phyloP scores from a whole-genome alignment of 805 yeast species.

The Starmerella etchellsii region DNA sequence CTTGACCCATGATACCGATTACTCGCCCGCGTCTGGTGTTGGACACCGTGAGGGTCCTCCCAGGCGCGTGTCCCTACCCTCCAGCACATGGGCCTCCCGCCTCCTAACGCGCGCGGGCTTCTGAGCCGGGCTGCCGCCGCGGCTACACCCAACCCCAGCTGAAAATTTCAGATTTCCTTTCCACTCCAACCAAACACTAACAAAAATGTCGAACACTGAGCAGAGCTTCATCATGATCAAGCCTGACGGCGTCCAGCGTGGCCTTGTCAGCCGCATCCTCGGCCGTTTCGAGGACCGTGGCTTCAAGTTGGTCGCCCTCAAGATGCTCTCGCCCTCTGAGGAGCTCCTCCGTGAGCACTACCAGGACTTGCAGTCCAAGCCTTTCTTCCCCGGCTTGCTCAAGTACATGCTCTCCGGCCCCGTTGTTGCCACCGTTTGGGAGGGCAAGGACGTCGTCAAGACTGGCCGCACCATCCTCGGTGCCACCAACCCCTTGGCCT shows the following conservation, averaged over 20 bases:
- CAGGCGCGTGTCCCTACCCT: no score
- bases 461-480: conserved; percentile 96
- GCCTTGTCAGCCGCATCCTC: conserved; percentile 77
- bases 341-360: conserved; percentile 82
- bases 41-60: no score
- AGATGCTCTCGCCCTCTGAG: conserved; percentile 81
- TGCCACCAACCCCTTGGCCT: conserved; percentile 95
- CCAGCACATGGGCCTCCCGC: no score
- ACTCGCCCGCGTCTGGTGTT: no score
- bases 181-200: background rate
- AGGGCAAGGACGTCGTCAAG: conserved; percentile 98
- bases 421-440: conserved; percentile 98
- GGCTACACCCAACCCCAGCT: no score
- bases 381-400: conserved; percentile 94
- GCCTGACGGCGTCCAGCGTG: conserved; percentile 99
- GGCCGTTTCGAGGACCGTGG: conserved; percentile 96
- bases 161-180: background rate
- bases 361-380: conserved; percentile 87
- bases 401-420: conserved; percentile 98
- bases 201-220: conserved; percentile 22
- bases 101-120: no score
- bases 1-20: no score
- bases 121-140: no score
- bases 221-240: conserved; percentile 27
- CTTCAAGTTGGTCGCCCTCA: conserved; percentile 91